Conservation (phyloP, 2,329 filamentous ascomycete genomes). For the Colletotrichum tabaci region DNA sequence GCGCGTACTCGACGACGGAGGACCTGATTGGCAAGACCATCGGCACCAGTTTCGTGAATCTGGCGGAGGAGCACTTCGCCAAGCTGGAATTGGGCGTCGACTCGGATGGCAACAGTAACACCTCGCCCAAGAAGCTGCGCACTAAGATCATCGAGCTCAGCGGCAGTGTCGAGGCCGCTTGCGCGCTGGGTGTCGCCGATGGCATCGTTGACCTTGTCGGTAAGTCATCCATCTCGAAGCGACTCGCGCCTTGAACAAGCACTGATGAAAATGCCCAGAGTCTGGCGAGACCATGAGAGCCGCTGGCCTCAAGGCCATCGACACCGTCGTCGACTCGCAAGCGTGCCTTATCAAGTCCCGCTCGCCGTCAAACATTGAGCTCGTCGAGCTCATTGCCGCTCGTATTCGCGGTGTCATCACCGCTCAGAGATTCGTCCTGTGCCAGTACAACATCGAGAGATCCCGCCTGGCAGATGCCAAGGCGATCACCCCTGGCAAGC, state of each 20-base stretch:
- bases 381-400: conserved; percentile 87
- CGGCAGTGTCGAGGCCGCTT: conserved; percentile 97
- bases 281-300: conserved; percentile 99
- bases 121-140: conserved; percentile 69
- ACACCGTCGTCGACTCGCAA: conserved; percentile 89
- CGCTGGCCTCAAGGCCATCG: conserved; percentile 92
- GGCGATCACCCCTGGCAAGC: conserved; percentile 91
- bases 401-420: conserved; percentile 95
- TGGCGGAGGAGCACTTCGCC: conserved; percentile 88
- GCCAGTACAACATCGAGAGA: conserved; percentile 94
- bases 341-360: conserved; percentile 95
- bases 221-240: conserved; percentile 62
- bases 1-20: conserved; percentile 76
- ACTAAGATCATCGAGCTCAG: conserved; percentile 96
- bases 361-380: conserved; percentile 81
- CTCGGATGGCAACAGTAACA: conserved; percentile 53
- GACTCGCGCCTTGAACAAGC: background rate
- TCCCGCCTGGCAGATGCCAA: conserved; percentile 75
- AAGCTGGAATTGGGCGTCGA: conserved; percentile 75
- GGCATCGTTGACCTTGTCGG: conserved; percentile 98
- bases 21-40: conserved; percentile 94
- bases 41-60: conserved; percentile 92
- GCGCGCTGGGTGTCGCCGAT: conserved; percentile 94
- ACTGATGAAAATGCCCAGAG: conserved; percentile 67
- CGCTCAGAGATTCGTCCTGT: conserved; percentile 93